Evolutionary conservation across 164 flowering plant genomes (phyloP).

Genomic region (Buxus sempervirens): DNA sequence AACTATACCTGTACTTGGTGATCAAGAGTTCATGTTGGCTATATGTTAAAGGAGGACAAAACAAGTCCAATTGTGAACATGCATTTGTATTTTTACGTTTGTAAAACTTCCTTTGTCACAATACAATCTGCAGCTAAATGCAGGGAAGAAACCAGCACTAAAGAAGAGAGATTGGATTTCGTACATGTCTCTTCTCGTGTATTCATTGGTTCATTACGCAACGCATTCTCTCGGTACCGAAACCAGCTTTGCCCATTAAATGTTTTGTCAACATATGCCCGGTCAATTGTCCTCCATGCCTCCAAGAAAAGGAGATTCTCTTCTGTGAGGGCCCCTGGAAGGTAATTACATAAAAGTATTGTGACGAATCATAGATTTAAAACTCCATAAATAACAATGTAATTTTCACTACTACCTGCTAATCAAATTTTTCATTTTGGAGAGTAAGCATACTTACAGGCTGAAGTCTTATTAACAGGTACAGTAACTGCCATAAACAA

Average conservation of each 20-base stretch:
- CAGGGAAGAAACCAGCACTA: constrained; percentile 3
- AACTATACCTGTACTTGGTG: background rate
- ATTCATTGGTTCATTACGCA: constrained; percentile 93
- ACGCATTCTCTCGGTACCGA: constrained; percentile 86
- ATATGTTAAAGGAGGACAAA: background rate
- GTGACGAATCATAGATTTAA: background rate
- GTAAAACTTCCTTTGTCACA: constrained; percentile 1
- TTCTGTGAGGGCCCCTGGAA: constrained; percentile 81
- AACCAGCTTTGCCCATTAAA: constrained; percentile 99
- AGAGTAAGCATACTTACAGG: constrained; percentile 52
- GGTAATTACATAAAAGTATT: constrained; percentile 2
- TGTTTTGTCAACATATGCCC: constrained; percentile 88
- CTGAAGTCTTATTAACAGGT: constrained; percentile 42
- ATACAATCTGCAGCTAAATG: background rate
- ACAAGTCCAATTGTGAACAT: background rate
- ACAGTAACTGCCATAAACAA: constrained; percentile 50
- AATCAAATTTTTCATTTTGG: background rate
- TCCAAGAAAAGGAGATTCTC: constrained; percentile 94
- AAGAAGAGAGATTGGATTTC: constrained; percentile 11
- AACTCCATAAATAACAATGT: background rate
- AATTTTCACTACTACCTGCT: background rate
- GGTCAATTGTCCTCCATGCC: constrained; percentile 96
- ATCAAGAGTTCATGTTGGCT: background rate
- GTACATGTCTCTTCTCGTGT: constrained; percentile 89
- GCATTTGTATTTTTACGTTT: no score